Base-by-base conservation (phyloP, 2,329 filamentous ascomycete genomes). In the Diaporthe sp. region DNA sequence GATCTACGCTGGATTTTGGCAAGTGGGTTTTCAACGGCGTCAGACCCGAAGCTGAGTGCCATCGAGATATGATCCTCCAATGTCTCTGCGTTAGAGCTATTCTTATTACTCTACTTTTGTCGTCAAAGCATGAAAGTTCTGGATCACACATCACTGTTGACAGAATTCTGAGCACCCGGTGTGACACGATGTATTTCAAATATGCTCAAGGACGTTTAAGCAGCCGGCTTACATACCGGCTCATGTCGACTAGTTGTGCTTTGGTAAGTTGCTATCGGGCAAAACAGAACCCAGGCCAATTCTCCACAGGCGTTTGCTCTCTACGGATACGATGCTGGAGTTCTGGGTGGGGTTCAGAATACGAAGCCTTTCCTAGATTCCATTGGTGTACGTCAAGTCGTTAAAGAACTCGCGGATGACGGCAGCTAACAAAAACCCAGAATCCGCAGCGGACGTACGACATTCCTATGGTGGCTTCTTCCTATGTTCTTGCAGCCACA, bases 311-410 rank as follows among this genome's bases (percentile, higher is more conserved):
- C 62, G 10, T 68, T 68, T 68, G 44, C 62, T 53, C 62, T 68
- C 31, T 51, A 68, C 34, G 62, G 62, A 0, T 68, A 68, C 13
- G 62, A 68, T 19, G 62, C 62, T 6, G 62, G 62, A 25, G 62
- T 51, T 17, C 13, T 68, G 28, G 62, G 62, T 1, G 62, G 44
- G 0, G 62, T 39, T 7, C 62, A 68, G 31, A 53, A 67, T 12
- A 67, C 61, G 28, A 67, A 67, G 12, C 42, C 61, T 34, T 67
- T 67, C 44, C 42, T 67, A 15, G 61, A 67, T 7, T 44, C 61
- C 6, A 67, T 67, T 1, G 61, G 61, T 1, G 61, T 67, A 25
- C 0, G 61, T 19, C 28, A 2, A 12, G 2, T 22, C 13, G 2
- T 31, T 1, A 2, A 6, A 13, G 19, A 9, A 10, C 4, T n/a